Evolutionary conservation across 495 filamentous ascomycete species (phyloP).

Genomic region (Xylaria palmicola): DNA sequence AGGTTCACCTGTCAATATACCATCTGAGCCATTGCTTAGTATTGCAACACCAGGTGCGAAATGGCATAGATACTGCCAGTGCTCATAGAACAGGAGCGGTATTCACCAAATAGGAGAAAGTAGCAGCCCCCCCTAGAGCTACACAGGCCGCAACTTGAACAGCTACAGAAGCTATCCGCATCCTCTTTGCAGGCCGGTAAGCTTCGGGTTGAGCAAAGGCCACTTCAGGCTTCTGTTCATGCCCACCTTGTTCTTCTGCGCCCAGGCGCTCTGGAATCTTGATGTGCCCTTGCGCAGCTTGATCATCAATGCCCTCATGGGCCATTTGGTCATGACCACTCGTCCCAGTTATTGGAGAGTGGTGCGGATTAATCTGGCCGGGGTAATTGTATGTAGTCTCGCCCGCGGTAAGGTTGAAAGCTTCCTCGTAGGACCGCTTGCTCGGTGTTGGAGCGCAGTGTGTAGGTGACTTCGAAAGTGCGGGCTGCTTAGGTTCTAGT

Average conservation of each 20-base stretch:
- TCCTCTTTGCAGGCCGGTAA: conserved; percentile 28
- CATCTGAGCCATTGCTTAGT: not conserved
- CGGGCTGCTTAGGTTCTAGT: not conserved
- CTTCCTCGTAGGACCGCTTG: conserved; percentile 7
- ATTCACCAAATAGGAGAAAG: conserved; percentile 34
- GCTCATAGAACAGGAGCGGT: conserved; percentile 30
- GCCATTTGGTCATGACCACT: not conserved
- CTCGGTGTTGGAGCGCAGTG: too few species aligned
- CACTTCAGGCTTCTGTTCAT: not conserved
- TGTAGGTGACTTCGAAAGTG: not conserved
- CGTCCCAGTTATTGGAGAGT: not conserved
- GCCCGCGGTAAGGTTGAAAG: not conserved
- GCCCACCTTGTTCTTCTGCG: not conserved
- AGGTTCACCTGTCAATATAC: not conserved
- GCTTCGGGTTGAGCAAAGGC: not conserved
- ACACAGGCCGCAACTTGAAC: conserved; percentile 28
- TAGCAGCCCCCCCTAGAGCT: conserved; percentile 33
- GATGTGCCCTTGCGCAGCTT: not conserved
- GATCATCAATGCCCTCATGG: not conserved
- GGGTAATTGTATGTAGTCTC: not conserved
- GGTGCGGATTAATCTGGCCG: not conserved
- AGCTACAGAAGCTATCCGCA: conserved; percentile 22
- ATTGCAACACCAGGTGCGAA: not conserved
- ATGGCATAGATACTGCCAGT: not conserved
- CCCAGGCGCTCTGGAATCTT: not conserved